Percentiles rank a stretch among this genome's conserved stretches.
phyloP scores from a whole-genome alignment of 169 alveolate species.

The Cyclospora cayetanensis region DNA sequence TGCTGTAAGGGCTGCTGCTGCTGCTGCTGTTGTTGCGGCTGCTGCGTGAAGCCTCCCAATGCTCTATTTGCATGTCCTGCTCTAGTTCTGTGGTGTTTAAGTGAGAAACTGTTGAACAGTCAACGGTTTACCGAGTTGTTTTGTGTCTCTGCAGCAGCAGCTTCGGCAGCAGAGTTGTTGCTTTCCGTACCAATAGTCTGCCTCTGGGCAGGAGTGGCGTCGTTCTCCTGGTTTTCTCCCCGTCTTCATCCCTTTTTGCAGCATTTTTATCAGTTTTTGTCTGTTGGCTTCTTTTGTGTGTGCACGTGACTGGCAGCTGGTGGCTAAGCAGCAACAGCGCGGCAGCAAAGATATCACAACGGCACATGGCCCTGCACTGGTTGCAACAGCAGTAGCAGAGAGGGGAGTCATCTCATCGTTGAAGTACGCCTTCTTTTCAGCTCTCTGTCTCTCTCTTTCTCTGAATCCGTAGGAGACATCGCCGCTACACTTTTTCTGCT shows the following conservation, averaged over 20 bases:
- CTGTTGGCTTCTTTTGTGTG: neutral
- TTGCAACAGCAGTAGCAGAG: conserved; percentile 36
- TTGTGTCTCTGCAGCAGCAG: neutral
- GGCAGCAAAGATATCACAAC: neutral
- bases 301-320: neutral
- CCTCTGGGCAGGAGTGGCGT: conserved; percentile 1
- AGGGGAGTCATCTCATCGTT: neutral
- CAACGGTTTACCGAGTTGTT: neutral
- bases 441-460: neutral
- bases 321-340: conserved; percentile 48
- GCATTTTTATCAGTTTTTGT: neutral
- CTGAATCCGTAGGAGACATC: neutral
- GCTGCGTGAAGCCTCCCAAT: neutral
- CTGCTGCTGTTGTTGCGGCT: neutral
- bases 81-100: neutral
- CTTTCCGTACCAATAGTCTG: neutral
- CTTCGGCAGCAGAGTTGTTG: neutral
- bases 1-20: neutral
- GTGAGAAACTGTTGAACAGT: neutral
- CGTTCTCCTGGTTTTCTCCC: neutral
- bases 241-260: neutral
- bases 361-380: neutral
- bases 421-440: neutral
- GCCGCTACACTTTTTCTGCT: conserved; percentile 26
- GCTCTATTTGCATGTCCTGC: neutral